Conservation (phyloP, 371 early-diverging fungal species). For the Catenaria anguillulae region DNA sequence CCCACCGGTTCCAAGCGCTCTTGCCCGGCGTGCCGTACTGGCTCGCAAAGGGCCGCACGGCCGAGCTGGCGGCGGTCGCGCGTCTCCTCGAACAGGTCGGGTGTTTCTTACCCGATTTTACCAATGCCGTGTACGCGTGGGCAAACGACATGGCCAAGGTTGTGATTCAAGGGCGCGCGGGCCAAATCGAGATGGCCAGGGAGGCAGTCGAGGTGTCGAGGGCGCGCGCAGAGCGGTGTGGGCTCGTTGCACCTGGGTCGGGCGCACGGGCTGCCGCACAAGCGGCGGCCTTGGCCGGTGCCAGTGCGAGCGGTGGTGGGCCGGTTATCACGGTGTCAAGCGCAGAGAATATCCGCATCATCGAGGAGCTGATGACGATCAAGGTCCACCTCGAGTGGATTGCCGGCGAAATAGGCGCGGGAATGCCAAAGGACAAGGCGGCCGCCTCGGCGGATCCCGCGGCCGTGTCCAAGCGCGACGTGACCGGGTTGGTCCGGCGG, state of each 20-base stretch:
- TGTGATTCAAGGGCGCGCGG: background rate
- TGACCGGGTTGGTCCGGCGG: too few relatives aligned
- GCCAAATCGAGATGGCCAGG: too few relatives aligned
- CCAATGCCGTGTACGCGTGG: background rate
- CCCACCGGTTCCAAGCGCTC: background rate
- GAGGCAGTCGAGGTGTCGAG: too few relatives aligned
- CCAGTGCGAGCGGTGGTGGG: slow-evolving; percentile 14
- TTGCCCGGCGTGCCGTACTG: background rate
- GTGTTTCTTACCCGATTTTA: background rate
- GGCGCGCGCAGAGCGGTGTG: too few relatives aligned
- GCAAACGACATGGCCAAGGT: background rate
- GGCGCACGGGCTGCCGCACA: slow-evolving; percentile 31
- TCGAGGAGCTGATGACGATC: slow-evolving; percentile 48
- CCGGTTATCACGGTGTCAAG: slow-evolving; percentile 25
- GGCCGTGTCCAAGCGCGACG: too few relatives aligned
- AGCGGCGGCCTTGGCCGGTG: slow-evolving; percentile 30
- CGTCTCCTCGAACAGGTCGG: background rate
- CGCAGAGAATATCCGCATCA: slow-evolving; percentile 43
- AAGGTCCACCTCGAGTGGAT: slow-evolving; percentile 50
- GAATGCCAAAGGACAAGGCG: slow-evolving; percentile 20
- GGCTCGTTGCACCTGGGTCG: too few relatives aligned
- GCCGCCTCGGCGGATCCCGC: slow-evolving; percentile 48
- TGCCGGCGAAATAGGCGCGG: too few relatives aligned
- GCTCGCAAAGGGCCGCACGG: background rate
- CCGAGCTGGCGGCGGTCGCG: background rate